Evolutionary conservation across 73 alveolate species (phyloP).

Genomic region (Tetrahymena borealis): DNA sequence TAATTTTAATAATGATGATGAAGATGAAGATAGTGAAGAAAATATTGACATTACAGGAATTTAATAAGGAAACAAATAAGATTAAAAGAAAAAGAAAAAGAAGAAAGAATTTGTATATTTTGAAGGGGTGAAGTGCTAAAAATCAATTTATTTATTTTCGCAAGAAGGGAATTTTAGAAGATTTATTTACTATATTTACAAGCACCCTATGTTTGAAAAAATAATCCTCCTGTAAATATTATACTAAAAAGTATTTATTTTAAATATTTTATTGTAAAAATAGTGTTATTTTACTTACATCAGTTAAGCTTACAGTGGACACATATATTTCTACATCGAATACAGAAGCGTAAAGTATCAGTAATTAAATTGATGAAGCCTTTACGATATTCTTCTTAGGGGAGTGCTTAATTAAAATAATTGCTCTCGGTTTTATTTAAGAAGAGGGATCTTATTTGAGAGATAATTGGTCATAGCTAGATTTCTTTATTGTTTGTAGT

Average conservation of each 20-base stretch:
- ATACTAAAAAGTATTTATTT: constrained; percentile 60
- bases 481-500: constrained; percentile 86
- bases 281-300: constrained; percentile 68
- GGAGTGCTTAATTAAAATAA: constrained; percentile 72
- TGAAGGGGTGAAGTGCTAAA: constrained; percentile 16
- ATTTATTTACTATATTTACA: constrained; percentile 3
- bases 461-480: constrained; percentile 92
- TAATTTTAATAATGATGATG: no score
- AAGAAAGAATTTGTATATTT: not conserved
- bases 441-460: constrained; percentile 75
- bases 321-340: constrained; percentile 53
- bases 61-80: not conserved
- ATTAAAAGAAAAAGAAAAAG: not conserved
- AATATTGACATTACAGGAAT: not conserved
- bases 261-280: constrained; percentile 64
- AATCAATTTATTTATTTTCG: constrained; percentile 8
- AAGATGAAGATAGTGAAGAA: not conserved
- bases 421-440: constrained; percentile 82
- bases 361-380: constrained; percentile 50
- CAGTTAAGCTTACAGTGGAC: constrained; percentile 78
- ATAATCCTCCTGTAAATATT: constrained; percentile 69
- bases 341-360: not conserved
- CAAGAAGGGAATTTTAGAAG: constrained; percentile 3
- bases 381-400: constrained; percentile 72
- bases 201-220: constrained; percentile 39